Conservation (phyloP, 2,329 filamentous ascomycete genomes). For the Trichoderma oligosporum region DNA sequence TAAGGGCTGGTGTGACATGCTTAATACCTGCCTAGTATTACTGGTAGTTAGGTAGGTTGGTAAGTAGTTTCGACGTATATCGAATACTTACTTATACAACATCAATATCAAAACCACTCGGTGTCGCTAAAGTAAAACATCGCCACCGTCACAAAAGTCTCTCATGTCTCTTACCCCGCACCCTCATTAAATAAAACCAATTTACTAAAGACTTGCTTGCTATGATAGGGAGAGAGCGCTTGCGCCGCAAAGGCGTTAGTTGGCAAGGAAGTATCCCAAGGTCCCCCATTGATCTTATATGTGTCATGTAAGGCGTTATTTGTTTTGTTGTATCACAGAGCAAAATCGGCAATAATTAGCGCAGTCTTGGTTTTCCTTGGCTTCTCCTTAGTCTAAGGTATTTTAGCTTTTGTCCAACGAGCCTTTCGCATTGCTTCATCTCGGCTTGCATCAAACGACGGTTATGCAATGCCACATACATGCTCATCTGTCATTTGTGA, state of each 20-base stretch:
- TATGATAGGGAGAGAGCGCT: background rate
- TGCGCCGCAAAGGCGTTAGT: constrained; percentile 3
- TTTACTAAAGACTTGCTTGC: background rate
- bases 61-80: no score
- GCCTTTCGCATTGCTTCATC: background rate
- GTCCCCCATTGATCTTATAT: background rate
- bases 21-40: no score
- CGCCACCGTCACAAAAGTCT: constrained; percentile 10
- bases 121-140: background rate
- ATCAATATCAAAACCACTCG: background rate
- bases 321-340: background rate
- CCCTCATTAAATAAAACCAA: background rate
- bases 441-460: background rate
- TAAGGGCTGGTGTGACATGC: no score
- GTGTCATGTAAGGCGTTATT: constrained; percentile 5
- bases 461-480: constrained; percentile 5
- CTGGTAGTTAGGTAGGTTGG: no score
- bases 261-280: background rate
- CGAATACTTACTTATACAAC: no score
- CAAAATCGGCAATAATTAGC: background rate
- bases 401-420: background rate
- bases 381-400: background rate
- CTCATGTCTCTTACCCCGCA: constrained; percentile 11
- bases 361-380: background rate
- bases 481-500: background rate